These are phyloP conservation scores for Ampelocalamus luodianensis DNA, from an alignment of 176 grass and related monocot species.

Conservation along the genomic window DNA sequence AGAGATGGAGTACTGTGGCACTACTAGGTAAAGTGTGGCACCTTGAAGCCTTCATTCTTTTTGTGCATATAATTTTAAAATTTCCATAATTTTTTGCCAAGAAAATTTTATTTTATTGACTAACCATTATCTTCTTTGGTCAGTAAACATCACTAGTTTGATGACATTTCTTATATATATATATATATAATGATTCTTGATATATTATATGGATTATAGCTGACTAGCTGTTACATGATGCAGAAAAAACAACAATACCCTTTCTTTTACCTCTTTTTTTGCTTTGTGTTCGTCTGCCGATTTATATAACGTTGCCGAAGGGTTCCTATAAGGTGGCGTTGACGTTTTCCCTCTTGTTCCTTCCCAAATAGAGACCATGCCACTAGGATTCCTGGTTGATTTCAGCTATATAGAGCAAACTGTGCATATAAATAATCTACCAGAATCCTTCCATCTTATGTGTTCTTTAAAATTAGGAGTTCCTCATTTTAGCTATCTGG, in stretches of 20 bases:
- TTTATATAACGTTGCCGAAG: background rate
- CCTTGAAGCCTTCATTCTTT: background rate
- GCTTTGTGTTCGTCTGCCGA: background rate
- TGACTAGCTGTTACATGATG: background rate
- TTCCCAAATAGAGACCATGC: background rate
- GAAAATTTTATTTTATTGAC: background rate
- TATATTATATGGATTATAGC: background rate
- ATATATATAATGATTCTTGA: background rate
- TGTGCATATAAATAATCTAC: background rate
- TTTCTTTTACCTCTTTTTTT: background rate
- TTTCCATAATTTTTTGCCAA: background rate
- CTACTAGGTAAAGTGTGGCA: conserved; percentile 67
- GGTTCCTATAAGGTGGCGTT: background rate
- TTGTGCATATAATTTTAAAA: background rate
- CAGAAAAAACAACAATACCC: background rate
- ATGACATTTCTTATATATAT: background rate
- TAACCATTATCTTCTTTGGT: background rate
- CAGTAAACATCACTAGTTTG: background rate
- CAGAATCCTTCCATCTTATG: background rate
- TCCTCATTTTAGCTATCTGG: background rate
- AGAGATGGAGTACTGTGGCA: conserved; percentile 94
- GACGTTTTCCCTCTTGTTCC: background rate
- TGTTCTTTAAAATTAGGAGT: background rate
- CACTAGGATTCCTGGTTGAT: background rate
- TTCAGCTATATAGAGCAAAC: background rate